Evolutionary conservation across 495 filamentous ascomycete genomes (phyloP), one percentile per base, ranked within the genome.

Genomic region (Hypomontagnella submonticulosa): DNA sequence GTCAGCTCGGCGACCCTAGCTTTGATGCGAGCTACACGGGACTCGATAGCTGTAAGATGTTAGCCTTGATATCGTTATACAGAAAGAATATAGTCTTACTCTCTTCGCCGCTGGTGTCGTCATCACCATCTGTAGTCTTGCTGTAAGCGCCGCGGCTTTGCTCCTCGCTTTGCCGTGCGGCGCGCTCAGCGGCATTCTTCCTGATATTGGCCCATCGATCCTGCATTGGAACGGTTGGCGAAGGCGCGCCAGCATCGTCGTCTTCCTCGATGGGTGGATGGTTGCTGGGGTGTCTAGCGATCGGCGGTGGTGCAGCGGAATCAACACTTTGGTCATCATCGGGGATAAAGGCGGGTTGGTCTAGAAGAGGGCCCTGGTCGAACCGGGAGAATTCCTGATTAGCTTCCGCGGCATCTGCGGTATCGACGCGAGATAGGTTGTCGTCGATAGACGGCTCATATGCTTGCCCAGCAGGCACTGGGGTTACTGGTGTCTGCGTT

Each of bases 1-100:
- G 96, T 99, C 70, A 99, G 76, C 77, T 97, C 92, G 43, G 95
- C 95, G 44, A 99, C 96, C 34, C 95, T 86, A 55, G 96, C 96
- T 79, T 97, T 97, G 84, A 99, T 99, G 55, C 96, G 90, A 34
- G 95, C 95, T 59, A 97, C 95, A 55, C 95, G 90, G 37, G 92
- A 91, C 75, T 99, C 95, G 67, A 99, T 97, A 23, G 92, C 92
- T 96, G 60, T 8, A 44, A n/a, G 27, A 64, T 36, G 68, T 82
- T 70, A 82, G 75, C 57, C 34, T 20, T 40, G 23, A 37, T 1
- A 11, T 27, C 36, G 15, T 16, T 8, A 15, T 16, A 6, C 8
- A 19, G 33, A 2, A 38, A 34, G 9, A 11, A 15, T 40, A 42
- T 37, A 10, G 11, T 33, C 87, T 87, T 84, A 92, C 93, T 97